Conservation (phyloP, 495 filamentous ascomycete genomes). For the Xylaria castorea region DNA sequence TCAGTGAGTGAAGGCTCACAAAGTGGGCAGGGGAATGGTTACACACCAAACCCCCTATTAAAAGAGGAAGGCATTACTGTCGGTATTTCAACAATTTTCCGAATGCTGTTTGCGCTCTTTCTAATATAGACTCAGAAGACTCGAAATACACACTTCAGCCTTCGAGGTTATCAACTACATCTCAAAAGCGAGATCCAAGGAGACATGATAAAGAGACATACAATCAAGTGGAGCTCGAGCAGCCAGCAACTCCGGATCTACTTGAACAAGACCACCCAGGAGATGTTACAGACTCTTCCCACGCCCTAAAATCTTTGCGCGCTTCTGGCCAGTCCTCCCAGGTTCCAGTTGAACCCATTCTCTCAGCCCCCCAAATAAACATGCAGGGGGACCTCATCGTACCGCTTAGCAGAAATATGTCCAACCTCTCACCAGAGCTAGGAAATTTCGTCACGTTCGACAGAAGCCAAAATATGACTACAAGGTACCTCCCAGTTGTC, state of each 20-base stretch:
- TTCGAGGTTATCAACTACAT: constrained; percentile 22
- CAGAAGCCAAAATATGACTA: background rate
- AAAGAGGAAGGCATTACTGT: background rate
- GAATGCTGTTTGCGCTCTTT: background rate
- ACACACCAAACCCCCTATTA: too few relatives aligned
- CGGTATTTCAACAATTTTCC: constrained; percentile 26
- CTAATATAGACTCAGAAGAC: constrained; percentile 1
- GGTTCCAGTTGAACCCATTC: background rate
- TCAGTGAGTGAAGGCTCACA: background rate
- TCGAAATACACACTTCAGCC: constrained; percentile 1
- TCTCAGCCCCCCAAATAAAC: background rate
- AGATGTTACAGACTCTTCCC: background rate
- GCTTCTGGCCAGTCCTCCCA: background rate
- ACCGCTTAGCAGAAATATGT: background rate
- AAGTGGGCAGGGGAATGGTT: background rate
- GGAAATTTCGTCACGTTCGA: background rate
- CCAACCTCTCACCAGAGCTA: background rate
- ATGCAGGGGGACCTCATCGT: background rate
- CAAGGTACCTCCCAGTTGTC: background rate
- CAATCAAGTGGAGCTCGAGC: constrained; percentile 10
- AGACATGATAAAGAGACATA: background rate
- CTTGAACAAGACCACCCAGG: background rate
- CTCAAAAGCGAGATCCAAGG: constrained; percentile 12
- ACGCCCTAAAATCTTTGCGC: background rate
- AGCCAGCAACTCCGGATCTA: constrained; percentile 17